Conservation (phyloP, 139 green algal species). For the Chlorella sp. region DNA sequence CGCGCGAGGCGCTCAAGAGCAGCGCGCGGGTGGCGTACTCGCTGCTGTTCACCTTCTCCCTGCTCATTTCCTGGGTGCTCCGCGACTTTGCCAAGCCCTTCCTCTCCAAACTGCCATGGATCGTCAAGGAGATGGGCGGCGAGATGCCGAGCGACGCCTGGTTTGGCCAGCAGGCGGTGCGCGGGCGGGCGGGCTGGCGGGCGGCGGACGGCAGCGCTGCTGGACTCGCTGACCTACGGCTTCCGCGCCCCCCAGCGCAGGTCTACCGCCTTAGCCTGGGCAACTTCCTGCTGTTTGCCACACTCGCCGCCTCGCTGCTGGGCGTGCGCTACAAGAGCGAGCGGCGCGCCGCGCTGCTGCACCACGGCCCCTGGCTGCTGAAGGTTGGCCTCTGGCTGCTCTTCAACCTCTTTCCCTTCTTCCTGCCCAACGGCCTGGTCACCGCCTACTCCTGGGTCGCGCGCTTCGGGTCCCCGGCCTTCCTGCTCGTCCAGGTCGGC, state of each 20-base stretch:
- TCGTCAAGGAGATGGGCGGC: constrained; percentile 46
- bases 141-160: constrained; percentile 63
- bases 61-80: constrained; percentile 87
- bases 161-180: constrained; percentile 95
- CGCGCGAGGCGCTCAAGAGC: constrained; percentile 57
- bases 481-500: constrained; percentile 96
- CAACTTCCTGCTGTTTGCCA: constrained; percentile 90
- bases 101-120: constrained; percentile 94
- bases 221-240: too few species aligned
- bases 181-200: too few species aligned
- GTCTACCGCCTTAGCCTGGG: constrained; percentile 94
- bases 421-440: constrained; percentile 77
- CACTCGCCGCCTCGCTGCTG: constrained; percentile 76
- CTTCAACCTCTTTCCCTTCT: constrained; percentile 83
- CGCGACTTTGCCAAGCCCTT: constrained; percentile 92
- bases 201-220: too few species aligned
- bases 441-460: constrained; percentile 81
- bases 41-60: constrained; percentile 86
- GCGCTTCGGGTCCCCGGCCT: constrained; percentile 83
- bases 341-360: constrained; percentile 76
- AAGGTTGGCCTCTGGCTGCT: constrained; percentile 86
- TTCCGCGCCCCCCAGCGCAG: too few species aligned
- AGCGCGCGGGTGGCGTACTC: constrained; percentile 77
- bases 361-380: constrained; percentile 88
- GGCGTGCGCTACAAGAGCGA: constrained; percentile 85